These are phyloP conservation scores for Kuraishia hungarica DNA, from an alignment of 805 yeast genomes.

Conservation along the genomic window DNA sequence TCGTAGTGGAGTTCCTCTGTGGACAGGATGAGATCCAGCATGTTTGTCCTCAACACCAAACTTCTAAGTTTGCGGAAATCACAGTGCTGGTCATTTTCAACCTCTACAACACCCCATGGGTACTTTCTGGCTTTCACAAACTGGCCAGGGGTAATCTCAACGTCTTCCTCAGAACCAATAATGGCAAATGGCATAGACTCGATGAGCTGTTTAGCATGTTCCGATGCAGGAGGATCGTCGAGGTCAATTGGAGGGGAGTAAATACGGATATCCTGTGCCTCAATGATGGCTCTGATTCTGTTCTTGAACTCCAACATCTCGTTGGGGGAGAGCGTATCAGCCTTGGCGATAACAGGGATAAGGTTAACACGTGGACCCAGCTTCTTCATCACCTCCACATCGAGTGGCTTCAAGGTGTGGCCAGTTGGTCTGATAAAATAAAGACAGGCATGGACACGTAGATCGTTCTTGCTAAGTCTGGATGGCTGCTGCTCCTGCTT, in stretches of 20 bases:
- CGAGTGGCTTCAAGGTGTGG: conserved; percentile 79
- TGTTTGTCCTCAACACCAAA: conserved; percentile 69
- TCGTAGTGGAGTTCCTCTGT: conserved; percentile 81
- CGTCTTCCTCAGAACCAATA: conserved; percentile 68
- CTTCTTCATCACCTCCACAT: conserved; percentile 82
- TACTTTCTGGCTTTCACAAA: conserved; percentile 73
- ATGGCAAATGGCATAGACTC: conserved; percentile 85
- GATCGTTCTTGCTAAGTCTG: conserved; percentile 58
- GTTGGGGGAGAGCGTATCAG: conserved; percentile 72
- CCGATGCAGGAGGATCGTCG: conserved; percentile 68
- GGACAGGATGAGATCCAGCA: conserved; percentile 72
- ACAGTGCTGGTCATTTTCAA: conserved; percentile 78
- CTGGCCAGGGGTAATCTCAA: conserved; percentile 54
- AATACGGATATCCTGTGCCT: conserved; percentile 74
- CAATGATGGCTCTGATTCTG: conserved; percentile 75
- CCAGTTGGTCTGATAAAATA: conserved; percentile 91
- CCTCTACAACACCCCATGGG: conserved; percentile 88
- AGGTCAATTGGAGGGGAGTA: conserved; percentile 78
- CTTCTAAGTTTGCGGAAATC: conserved; percentile 79
- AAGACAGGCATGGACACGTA: conserved; percentile 84
- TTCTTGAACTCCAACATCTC: conserved; percentile 65
- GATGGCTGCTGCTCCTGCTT: conserved; percentile 90
- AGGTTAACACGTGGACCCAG: conserved; percentile 73
- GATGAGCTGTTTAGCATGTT: conserved; percentile 71
- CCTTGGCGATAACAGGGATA: conserved; percentile 82